phyloP scores from a whole-genome alignment of 2,329 filamentous ascomycete genomes.

The Arthrobotrys iridis region DNA sequence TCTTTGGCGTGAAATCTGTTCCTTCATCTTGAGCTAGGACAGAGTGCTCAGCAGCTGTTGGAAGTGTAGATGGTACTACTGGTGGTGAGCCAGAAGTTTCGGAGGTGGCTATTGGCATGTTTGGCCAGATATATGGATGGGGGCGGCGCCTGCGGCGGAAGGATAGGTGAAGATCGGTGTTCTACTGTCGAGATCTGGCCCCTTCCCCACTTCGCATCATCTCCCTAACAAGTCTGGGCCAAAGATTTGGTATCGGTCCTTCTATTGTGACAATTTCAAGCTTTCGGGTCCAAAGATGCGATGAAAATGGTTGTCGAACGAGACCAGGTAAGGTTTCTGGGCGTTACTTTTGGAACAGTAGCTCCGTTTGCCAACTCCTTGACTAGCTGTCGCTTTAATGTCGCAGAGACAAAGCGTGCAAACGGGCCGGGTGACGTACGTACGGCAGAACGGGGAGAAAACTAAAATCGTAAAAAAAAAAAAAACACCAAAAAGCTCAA shows the following conservation, averaged over 20 bases:
- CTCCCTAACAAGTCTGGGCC: slow-evolving; percentile 8
- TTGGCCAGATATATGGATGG: slow-evolving; percentile 14
- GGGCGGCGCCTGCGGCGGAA: slow-evolving; percentile 16
- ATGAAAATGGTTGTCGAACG: not conserved
- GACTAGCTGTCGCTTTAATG: slow-evolving; percentile 39
- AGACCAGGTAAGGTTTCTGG: slow-evolving; percentile 11
- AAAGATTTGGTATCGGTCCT: not conserved
- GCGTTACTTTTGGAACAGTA: slow-evolving; percentile 19
- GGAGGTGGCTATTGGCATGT: slow-evolving; percentile 38
- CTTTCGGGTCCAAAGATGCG: slow-evolving; percentile 6
- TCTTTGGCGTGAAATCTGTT: slow-evolving; percentile 7
- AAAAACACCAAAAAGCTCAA: not conserved
- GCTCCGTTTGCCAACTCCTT: slow-evolving; percentile 23
- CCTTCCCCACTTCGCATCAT: slow-evolving; percentile 43
- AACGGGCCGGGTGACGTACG: slow-evolving; percentile 36
- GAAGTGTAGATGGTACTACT: slow-evolving; percentile 10
- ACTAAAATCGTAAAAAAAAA: not conserved
- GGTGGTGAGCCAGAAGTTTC: slow-evolving; percentile 20
- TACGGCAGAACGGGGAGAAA: not conserved
- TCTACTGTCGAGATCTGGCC: slow-evolving; percentile 29
- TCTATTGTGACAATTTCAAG: not conserved
- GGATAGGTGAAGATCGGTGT: not conserved
- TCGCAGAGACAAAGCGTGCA: slow-evolving; percentile 2
- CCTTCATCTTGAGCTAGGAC: slow-evolving; percentile 20
- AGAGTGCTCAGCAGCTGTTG: slow-evolving; percentile 6